Evolutionary conservation across 2,329 filamentous ascomycete species (phyloP).

Genomic region (Neonectria hederae): DNA sequence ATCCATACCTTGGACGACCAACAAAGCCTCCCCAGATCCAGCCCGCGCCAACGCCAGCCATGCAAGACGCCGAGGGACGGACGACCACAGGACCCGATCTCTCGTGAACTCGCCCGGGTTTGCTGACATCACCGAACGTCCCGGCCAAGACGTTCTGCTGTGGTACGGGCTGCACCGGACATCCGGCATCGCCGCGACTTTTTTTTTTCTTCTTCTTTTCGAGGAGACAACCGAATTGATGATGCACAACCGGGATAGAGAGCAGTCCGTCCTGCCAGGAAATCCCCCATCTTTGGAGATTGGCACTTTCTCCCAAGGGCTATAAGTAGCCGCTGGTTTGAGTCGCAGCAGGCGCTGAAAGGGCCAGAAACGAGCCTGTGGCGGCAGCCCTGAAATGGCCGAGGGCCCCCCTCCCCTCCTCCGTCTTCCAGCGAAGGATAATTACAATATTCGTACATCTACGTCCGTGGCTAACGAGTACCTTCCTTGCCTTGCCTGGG

Average conservation of each 20-base stretch:
- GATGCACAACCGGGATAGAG: slow-evolving; percentile 18
- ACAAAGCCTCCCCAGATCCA: not conserved
- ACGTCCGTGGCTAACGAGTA: not conserved
- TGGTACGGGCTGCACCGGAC: slow-evolving; percentile 12
- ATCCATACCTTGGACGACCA: not conserved
- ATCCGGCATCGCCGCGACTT: slow-evolving; percentile 14
- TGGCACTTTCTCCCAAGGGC: not conserved
- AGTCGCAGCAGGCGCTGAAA: slow-evolving; percentile 1
- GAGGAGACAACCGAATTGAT: slow-evolving; percentile 12
- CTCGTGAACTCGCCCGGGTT: slow-evolving; percentile 18
- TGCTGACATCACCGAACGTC: slow-evolving; percentile 39
- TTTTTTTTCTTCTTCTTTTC: too few species aligned
- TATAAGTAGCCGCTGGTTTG: not conserved
- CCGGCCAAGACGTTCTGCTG: not conserved
- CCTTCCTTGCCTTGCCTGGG: not conserved
- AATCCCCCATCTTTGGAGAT: slow-evolving; percentile 1
- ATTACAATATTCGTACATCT: not conserved
- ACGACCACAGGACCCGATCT: slow-evolving; percentile 21
- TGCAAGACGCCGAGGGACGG: slow-evolving; percentile 7
- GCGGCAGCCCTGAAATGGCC: not conserved
- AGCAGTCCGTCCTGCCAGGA: not conserved
- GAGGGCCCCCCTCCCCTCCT: not conserved
- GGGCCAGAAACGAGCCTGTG: not conserved
- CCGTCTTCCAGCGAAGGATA: not conserved
- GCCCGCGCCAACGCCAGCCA: slow-evolving; percentile 2